These are phyloP conservation scores for Aspergillus sp. DNA, from an alignment of 2,329 filamentous ascomycete genomes.

Conservation along the genomic window DNA sequence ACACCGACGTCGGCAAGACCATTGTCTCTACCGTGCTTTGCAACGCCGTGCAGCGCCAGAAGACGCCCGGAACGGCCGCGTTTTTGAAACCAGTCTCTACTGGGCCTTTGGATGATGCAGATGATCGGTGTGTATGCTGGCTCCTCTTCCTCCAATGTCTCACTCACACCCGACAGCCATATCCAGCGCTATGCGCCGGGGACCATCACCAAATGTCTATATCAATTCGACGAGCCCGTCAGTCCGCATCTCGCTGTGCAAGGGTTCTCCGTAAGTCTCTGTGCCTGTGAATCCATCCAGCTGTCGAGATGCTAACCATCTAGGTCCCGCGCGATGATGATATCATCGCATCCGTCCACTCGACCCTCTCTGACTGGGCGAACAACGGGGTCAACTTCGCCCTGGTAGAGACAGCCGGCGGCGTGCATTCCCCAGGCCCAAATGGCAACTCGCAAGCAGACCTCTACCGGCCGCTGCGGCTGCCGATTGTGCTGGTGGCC, in stretches of 20 bases:
- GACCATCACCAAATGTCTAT: conserved; percentile 61
- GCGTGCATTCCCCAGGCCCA: conserved; percentile 75
- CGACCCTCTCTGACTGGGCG: conserved; percentile 40
- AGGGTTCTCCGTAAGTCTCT: too few relatives aligned
- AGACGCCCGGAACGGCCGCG: conserved; percentile 47
- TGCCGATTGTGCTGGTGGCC: conserved; percentile 71
- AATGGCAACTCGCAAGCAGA: conserved; percentile 76
- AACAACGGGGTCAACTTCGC: conserved; percentile 53
- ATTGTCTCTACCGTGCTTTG: conserved; percentile 73
- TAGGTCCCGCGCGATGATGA: conserved; percentile 51
- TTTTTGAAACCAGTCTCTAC: conserved; percentile 85
- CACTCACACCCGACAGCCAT: conserved; percentile 46
- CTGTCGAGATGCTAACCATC: conserved; percentile 3
- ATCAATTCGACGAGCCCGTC: conserved; percentile 70
- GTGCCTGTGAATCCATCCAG: neutral
- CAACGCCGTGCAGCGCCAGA: conserved; percentile 54
- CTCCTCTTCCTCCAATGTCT: neutral
- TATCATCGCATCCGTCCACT: conserved; percentile 51
- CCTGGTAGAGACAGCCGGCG: conserved; percentile 78
- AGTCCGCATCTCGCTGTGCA: conserved; percentile 75
- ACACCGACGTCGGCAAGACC: conserved; percentile 83
- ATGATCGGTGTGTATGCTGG: conserved; percentile 57
- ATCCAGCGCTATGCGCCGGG: conserved; percentile 58
- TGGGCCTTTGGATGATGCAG: conserved; percentile 66
- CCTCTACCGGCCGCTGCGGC: conserved; percentile 70